A percentile compares a stretch with the other conserved stretches of the same genome.
Conservation (phyloP, 2,329 filamentous ascomycete genomes). For the Penicillium freii region DNA sequence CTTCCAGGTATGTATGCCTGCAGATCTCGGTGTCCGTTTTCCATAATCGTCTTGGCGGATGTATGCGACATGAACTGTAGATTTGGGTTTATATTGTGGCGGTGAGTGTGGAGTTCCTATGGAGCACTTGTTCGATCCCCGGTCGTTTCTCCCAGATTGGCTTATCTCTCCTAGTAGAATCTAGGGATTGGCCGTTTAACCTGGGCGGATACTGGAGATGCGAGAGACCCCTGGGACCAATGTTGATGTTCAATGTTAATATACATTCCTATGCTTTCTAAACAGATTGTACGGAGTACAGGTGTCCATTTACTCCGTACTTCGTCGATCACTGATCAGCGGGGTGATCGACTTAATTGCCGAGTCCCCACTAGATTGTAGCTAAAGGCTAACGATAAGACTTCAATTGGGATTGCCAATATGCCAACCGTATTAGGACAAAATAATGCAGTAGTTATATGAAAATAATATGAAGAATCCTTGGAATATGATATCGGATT, state of each 20-base stretch:
- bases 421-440: background rate
- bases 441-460: background rate
- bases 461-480: background rate
- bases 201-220: background rate
- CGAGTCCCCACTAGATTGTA: background rate
- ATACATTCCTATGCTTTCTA: background rate
- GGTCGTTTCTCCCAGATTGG: background rate
- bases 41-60: background rate
- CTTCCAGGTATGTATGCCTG: background rate
- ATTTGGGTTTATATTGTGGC: background rate
- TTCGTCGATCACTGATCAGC: background rate
- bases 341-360: background rate
- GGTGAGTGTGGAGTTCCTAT: background rate
- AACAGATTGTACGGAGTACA: background rate
- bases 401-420: background rate
- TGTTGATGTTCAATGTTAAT: background rate
- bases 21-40: background rate
- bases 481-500: background rate
- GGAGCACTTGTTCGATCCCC: background rate
- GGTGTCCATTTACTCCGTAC: background rate
- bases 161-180: background rate
- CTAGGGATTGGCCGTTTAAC: background rate
- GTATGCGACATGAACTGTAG: background rate
- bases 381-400: background rate
- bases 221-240: background rate